These are phyloP conservation scores for Gymnopus androsaceus DNA, from an alignment of 1,284 basidiomycete species.

Conservation along the genomic window DNA sequence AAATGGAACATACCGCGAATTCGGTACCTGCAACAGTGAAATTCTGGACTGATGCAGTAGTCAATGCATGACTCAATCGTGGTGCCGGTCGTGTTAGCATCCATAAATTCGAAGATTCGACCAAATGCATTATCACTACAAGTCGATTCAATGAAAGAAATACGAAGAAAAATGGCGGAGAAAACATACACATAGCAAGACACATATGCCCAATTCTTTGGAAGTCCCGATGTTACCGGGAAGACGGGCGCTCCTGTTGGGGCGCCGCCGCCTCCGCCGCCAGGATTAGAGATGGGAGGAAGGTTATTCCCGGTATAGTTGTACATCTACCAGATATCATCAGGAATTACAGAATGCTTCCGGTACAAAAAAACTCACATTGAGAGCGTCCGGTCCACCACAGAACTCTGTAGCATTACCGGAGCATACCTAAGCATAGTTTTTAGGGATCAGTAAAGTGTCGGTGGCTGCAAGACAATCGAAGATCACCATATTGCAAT, in stretches of 20 bases:
- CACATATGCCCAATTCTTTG: conserved; percentile 49
- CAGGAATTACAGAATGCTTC: not conserved
- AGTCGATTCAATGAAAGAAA: conserved; percentile 2
- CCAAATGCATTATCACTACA: conserved; percentile 53
- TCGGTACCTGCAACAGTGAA: conserved; percentile 53
- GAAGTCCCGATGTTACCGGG: conserved; percentile 49
- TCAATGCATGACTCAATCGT: conserved; percentile 51
- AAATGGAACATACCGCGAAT: conserved; percentile 34
- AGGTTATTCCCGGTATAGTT: conserved; percentile 64
- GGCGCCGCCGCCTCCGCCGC: conserved; percentile 41
- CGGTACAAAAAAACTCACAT: conserved; percentile 17
- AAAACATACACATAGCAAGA: conserved; percentile 61
- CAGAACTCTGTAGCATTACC: conserved; percentile 49
- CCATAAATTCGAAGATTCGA: conserved; percentile 44
- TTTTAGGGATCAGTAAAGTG: not conserved
- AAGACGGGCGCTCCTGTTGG: conserved; percentile 36
- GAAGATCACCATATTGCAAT: conserved; percentile 42
- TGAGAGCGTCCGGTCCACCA: conserved; percentile 62
- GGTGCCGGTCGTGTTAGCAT: conserved; percentile 29
- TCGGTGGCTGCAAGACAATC: not conserved
- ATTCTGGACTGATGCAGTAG: conserved; percentile 40
- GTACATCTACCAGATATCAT: conserved; percentile 39
- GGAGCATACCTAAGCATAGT: conserved; percentile 46
- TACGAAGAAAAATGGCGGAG: not conserved
- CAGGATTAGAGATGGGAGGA: conserved; percentile 39